Evolutionary conservation across 2,329 filamentous ascomycete genomes (phyloP).

Genomic region (Penicillium oxalicum): DNA sequence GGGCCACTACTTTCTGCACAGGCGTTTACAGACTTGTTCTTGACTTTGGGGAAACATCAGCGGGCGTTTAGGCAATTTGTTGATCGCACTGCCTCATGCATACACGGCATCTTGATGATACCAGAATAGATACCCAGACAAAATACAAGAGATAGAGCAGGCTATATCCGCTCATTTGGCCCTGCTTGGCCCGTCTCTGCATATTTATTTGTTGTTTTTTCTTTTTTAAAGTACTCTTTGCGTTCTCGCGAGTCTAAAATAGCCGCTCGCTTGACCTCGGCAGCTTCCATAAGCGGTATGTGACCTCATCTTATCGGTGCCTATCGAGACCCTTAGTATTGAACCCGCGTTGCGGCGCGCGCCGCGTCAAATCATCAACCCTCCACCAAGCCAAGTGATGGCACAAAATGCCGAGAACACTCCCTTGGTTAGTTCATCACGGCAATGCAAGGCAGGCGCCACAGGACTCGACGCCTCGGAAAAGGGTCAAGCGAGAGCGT

Average conservation of each 20-base stretch:
- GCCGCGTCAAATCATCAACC: neutral
- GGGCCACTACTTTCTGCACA: neutral
- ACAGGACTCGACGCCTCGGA: conserved; percentile 18
- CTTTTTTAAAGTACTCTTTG: neutral
- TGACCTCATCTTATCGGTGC: conserved; percentile 21
- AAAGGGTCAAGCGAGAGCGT: conserved; percentile 16
- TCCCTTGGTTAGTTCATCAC: conserved; percentile 20
- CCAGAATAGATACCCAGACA: conserved; percentile 17
- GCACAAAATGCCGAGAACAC: conserved; percentile 19
- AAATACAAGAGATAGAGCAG: conserved; percentile 3
- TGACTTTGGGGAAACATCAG: conserved; percentile 5
- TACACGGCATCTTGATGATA: conserved; percentile 9
- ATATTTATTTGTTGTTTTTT: no score
- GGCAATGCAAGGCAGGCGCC: conserved; percentile 9
- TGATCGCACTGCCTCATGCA: conserved; percentile 6
- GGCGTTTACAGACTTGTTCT: conserved; percentile 14
- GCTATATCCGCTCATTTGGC: neutral
- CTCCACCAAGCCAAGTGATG: neutral
- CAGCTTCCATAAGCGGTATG: conserved; percentile 1
- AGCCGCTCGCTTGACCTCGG: neutral
- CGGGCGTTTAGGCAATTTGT: conserved; percentile 2
- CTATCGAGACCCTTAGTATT: conserved; percentile 7
- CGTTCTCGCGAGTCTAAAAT: neutral
- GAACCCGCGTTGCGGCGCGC: neutral
- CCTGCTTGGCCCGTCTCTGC: neutral